phyloP scores from a whole-genome alignment of 78 protist species.

The Anaeramoeba flamelloides region DNA sequence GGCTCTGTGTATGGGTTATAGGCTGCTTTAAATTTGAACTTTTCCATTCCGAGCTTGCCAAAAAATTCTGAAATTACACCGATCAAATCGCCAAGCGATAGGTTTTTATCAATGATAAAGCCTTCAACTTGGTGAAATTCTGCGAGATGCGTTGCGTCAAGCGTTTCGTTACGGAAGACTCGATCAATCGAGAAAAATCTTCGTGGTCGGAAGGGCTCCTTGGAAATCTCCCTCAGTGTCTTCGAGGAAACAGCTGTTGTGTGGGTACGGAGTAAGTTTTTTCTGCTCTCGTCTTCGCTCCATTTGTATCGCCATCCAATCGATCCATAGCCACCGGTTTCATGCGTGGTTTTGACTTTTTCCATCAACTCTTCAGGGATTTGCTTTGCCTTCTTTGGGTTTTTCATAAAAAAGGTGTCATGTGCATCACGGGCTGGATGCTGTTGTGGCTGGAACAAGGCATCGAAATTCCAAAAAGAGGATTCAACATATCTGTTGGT shows the following conservation, averaged over 20 bases:
- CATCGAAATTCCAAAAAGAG: slow-evolving; percentile 98
- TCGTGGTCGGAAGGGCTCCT: slow-evolving; percentile 39
- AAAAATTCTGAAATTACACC: slow-evolving; percentile 79
- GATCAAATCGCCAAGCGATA: slow-evolving; percentile 77
- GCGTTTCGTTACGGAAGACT: slow-evolving; percentile 95
- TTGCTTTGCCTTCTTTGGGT: too few relatives aligned
- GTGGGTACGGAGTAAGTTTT: slow-evolving; percentile 88
- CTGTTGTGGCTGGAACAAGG: slow-evolving; percentile 94
- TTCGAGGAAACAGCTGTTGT: slow-evolving; percentile 93
- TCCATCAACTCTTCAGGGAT: slow-evolving; percentile 74
- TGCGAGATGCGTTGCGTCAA: slow-evolving; percentile 94
- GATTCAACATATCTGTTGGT: slow-evolving; percentile 31
- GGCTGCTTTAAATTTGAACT: slow-evolving; percentile 35
- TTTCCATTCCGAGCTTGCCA: slow-evolving; percentile 10
- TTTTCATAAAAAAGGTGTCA: slow-evolving; percentile 91
- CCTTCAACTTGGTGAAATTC: slow-evolving; percentile 98
- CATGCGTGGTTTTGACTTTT: slow-evolving; percentile 64
- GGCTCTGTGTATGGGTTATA: slow-evolving; percentile 99
- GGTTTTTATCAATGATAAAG: slow-evolving; percentile 61
- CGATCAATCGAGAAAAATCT: slow-evolving; percentile 93
- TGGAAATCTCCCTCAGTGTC: neutral
- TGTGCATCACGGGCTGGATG: slow-evolving; percentile 99
- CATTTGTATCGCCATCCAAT: slow-evolving; percentile 72
- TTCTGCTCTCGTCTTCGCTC: slow-evolving; percentile 65
- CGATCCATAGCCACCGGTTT: slow-evolving; percentile 69